These are phyloP conservation scores for Boletus tylopilopsis DNA, from an alignment of 768 basidiomycete genomes.

Conservation along the genomic window DNA sequence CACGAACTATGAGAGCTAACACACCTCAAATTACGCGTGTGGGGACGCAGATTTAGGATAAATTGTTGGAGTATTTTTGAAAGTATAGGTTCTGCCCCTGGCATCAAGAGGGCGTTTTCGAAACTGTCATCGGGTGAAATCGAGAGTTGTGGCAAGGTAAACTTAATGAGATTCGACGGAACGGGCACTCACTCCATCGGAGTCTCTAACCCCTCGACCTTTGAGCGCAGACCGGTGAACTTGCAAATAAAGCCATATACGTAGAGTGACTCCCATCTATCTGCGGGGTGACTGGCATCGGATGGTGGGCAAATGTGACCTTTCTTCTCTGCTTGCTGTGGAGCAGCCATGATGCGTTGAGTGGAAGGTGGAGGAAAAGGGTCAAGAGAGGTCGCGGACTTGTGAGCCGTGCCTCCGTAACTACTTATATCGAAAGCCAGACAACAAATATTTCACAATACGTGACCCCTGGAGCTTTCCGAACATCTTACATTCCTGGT, in stretches of 20 bases:
- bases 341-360: constrained; percentile 36
- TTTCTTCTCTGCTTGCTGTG: constrained; percentile 41
- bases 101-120: constrained; percentile 72
- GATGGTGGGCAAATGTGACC: constrained; percentile 53
- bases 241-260: constrained; percentile 83
- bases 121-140: constrained; percentile 47
- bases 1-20: constrained; percentile 31
- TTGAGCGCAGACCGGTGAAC: constrained; percentile 71
- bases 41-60: constrained; percentile 77
- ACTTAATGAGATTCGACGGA: constrained; percentile 16
- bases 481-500: constrained; percentile 23
- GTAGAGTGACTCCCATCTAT: constrained; percentile 86
- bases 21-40: constrained; percentile 88
- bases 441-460: constrained; percentile 36
- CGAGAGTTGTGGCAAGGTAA: constrained; percentile 30
- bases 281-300: constrained; percentile 66
- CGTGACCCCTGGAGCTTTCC: constrained; percentile 24
- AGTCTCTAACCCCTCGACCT: constrained; percentile 75
- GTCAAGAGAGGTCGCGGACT: constrained; percentile 34
- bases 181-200: constrained; percentile 72
- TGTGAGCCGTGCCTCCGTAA: constrained; percentile 32
- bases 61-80: constrained; percentile 72
- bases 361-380: constrained; percentile 33
- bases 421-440: constrained; percentile 36
- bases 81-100: constrained; percentile 69